Conservation (phyloP, 345 rosid species). For the Cardamine resedifolia region DNA sequence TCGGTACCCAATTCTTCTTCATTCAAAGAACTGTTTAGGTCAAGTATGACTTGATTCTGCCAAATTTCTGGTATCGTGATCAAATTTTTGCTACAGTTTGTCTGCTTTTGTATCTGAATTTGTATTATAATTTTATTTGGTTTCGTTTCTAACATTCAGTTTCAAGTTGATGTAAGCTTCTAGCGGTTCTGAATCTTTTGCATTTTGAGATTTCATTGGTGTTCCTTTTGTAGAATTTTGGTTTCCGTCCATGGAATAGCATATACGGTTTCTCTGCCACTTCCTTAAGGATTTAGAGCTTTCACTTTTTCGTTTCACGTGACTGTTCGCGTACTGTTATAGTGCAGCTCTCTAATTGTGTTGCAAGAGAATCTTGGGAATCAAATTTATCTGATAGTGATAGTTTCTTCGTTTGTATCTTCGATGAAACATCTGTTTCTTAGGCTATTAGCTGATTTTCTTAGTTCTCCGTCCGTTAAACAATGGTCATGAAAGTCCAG, state of each 20-base stretch:
- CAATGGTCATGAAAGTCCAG: background rate
- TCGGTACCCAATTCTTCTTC: constrained; percentile 10
- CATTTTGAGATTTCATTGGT: background rate
- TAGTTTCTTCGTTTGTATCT: background rate
- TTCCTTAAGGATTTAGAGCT: background rate
- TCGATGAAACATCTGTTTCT: background rate
- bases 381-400: background rate
- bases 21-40: constrained; percentile 35
- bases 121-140: background rate
- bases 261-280: background rate
- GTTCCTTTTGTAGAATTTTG: no score
- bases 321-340: background rate
- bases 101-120: background rate
- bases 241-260: background rate
- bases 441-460: background rate
- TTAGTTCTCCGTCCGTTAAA: background rate
- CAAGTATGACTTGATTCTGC: constrained; percentile 48
- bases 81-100: background rate
- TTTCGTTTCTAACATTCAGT: constrained; percentile 1
- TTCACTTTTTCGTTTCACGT: background rate
- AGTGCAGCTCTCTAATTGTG: background rate
- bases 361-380: background rate
- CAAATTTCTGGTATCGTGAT: constrained; percentile 39
- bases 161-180: background rate
- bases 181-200: background rate